Evolutionary conservation across 164 flowering plant genomes (phyloP).

Genomic region (Magnolia sinica): DNA sequence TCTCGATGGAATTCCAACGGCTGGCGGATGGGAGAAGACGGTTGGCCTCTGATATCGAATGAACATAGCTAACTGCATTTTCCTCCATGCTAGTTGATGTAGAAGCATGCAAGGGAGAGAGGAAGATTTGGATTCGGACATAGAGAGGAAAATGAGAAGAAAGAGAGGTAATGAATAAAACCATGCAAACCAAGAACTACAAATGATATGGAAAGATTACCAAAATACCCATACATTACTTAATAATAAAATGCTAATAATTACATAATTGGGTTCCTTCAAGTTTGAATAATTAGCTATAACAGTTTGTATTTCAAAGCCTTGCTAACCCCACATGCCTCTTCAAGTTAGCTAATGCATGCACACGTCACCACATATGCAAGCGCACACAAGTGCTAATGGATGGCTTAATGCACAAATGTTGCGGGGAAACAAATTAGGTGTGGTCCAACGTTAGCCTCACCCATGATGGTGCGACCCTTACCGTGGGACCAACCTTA

Average conservation of each 20-base stretch:
- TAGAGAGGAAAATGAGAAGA: not conserved
- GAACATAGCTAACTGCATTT: conserved; percentile 24
- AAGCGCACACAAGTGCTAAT: not conserved
- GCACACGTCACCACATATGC: not conserved
- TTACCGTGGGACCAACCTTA: too few species aligned
- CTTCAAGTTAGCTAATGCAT: not conserved
- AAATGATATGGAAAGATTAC: not conserved
- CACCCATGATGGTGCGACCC: too few species aligned
- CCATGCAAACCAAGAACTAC: not conserved
- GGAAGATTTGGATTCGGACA: not conserved
- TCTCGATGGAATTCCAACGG: conserved; percentile 48
- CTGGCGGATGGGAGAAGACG: conserved; percentile 51
- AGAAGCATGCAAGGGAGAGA: not conserved
- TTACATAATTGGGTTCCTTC: not conserved
- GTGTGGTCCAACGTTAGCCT: too few species aligned
- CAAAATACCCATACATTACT: not conserved
- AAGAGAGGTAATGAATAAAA: not conserved
- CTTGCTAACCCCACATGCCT: not conserved
- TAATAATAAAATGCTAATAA: not conserved
- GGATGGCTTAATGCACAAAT: too few species aligned
- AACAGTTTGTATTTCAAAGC: not conserved
- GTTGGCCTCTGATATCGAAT: conserved; percentile 32
- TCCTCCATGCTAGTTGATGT: not conserved
- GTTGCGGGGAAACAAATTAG: too few species aligned
- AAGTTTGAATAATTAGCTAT: not conserved